Conservation (phyloP, 1,139 yeast species). For the Suhomyces guaymorum region DNA sequence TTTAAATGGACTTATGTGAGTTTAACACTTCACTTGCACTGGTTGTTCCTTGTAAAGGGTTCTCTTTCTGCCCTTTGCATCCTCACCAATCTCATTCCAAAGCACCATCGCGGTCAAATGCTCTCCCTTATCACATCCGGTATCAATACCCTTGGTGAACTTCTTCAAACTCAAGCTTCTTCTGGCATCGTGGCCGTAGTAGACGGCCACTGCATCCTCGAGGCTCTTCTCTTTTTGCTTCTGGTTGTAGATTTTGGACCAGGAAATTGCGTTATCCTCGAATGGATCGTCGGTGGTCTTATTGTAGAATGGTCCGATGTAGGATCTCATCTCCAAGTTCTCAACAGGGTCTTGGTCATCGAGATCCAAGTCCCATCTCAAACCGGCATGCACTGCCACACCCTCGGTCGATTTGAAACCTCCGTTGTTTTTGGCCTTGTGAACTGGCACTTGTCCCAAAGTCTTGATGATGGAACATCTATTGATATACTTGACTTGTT, state of each 20-base stretch:
- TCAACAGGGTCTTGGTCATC: slow-evolving; percentile 63
- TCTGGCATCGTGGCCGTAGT: slow-evolving; percentile 89
- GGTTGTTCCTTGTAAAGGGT: slow-evolving; percentile 27
- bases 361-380: slow-evolving; percentile 59
- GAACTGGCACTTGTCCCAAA: slow-evolving; percentile 60
- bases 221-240: slow-evolving; percentile 39
- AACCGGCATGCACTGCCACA: slow-evolving; percentile 78
- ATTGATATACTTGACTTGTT: slow-evolving; percentile 60
- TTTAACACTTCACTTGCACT: slow-evolving; percentile 25
- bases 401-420: slow-evolving; percentile 42
- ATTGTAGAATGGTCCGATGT: slow-evolving; percentile 57
- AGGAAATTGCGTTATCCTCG: slow-evolving; percentile 52
- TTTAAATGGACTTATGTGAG: neutral
- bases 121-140: slow-evolving; percentile 80
- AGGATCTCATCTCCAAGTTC: slow-evolving; percentile 61
- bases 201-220: slow-evolving; percentile 50
- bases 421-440: slow-evolving; percentile 25
- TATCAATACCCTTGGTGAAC: slow-evolving; percentile 77
- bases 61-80: slow-evolving; percentile 13
- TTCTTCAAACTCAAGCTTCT: slow-evolving; percentile 67
- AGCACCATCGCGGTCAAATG: slow-evolving; percentile 65
- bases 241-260: slow-evolving; percentile 66
- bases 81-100: slow-evolving; percentile 27
- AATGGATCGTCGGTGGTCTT: slow-evolving; percentile 54
- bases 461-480: slow-evolving; percentile 63